Evolutionary conservation across 768 basidiomycete species (phyloP).

Genomic region (Boletus sp.): DNA sequence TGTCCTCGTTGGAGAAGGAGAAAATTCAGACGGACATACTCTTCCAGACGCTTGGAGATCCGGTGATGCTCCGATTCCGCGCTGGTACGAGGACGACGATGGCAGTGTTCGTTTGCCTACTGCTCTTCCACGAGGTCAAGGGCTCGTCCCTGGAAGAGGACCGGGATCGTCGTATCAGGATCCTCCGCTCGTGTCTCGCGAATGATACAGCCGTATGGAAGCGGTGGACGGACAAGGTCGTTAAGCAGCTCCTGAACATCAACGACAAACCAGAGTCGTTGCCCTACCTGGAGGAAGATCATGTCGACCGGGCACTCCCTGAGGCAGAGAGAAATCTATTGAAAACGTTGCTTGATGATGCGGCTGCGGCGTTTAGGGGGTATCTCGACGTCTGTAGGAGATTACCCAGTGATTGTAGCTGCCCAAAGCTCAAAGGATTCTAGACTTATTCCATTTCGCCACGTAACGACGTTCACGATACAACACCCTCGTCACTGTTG

Average conservation of each 20-base stretch:
- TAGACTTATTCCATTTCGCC: neutral
- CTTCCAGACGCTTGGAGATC: conserved; percentile 9
- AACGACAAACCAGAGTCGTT: neutral
- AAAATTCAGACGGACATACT: conserved; percentile 21
- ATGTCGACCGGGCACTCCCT: neutral
- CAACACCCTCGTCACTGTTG: neutral
- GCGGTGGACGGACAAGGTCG: conserved; percentile 22
- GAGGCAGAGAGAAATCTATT: conserved; percentile 2
- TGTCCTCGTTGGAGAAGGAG: conserved; percentile 35
- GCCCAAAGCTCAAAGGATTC: neutral
- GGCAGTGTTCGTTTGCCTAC: conserved; percentile 23
- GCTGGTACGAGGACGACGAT: conserved; percentile 20
- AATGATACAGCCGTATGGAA: conserved; percentile 26
- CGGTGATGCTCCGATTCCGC: conserved; percentile 9
- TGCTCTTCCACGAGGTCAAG: conserved; percentile 18
- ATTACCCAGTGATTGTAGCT: conserved; percentile 1
- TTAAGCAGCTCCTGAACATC: conserved; percentile 11
- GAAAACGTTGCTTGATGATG: conserved; percentile 15
- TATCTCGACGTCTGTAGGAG: neutral
- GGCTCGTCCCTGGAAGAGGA: neutral
- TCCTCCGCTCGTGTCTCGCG: conserved; percentile 16
- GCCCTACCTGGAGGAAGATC: neutral
- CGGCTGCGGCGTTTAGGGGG: conserved; percentile 10
- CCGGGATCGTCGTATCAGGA: neutral
- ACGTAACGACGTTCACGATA: neutral